Base-by-base conservation (phyloP, 2,329 filamentous ascomycete genomes). In the Alternaria arborescens region DNA sequence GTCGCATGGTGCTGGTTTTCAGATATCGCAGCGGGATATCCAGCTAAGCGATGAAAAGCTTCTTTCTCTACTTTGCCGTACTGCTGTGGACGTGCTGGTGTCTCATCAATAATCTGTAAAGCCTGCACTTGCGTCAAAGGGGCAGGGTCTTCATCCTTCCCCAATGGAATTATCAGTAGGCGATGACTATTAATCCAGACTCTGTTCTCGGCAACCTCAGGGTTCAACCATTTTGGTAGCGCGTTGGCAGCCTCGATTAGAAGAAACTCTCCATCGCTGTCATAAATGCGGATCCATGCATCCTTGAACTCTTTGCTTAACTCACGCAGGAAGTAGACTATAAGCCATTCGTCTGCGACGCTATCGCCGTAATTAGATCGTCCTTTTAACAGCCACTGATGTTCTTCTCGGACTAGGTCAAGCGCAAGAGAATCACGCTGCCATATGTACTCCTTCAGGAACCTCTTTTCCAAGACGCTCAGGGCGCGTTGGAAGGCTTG, bases 311-410 rank as follows among this genome's bases (percentile, higher is more conserved):
- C 84, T 68, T 85, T 91, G 69, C 90, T 94, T 69, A 98, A 81
- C 79, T 97, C 90, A 44, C 91, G 88, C 30, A 99, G 83, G 5
- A 98, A 82, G 79, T 94, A 97, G 20, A 98, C 94, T 61, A 98
- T 89, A 6, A 98, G 86, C 96, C 95, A 99, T 81, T 99, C 96
- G 71, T 99, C 95, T 73, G 97, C 94, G 4, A 98, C 89, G 0
- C 93, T 95, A 78, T 99, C 96, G 8, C 94, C 94, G 72, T 93
- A 98, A 75, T 94, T 91, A 1, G 93, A 95, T 52, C 84, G 83
- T 20, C 94, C 94, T 64, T 88, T 86, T 6, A 99, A 85, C 65
- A 89, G 88, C 68, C 81, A 83, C 50, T 78, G 74, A 3, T 81
- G 88, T 71, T 90, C 79, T 83, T 90, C 71, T 83, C 83, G 83